Percentiles rank a stretch among this genome's conserved stretches.
Evolutionary conservation across 495 filamentous ascomycete species (phyloP).

Genomic region (Trichoderma erinaceum): DNA sequence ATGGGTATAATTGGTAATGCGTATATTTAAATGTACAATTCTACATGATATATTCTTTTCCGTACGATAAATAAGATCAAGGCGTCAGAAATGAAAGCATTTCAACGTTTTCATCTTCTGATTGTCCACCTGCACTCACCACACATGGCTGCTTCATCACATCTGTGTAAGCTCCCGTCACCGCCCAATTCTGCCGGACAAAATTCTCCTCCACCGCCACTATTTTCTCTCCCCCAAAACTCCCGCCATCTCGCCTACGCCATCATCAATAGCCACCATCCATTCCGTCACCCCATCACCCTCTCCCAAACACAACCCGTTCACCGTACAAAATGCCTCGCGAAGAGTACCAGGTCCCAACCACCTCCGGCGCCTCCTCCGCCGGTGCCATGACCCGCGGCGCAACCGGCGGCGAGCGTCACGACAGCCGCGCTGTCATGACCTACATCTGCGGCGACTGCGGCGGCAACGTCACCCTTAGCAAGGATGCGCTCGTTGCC

Average conservation of each 20-base stretch:
- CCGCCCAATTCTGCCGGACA: constrained; percentile 19
- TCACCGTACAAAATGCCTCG: constrained; percentile 43
- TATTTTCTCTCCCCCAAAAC: constrained; percentile 27
- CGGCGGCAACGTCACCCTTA: constrained; percentile 70
- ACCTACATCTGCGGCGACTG: constrained; percentile 93
- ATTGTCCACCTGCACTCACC: neutral
- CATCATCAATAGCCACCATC: constrained; percentile 7
- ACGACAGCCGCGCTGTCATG: constrained; percentile 43
- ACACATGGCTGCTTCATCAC: neutral
- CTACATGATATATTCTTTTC: no score
- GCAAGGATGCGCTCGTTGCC: constrained; percentile 79
- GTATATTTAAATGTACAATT: no score
- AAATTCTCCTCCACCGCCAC: constrained; percentile 31
- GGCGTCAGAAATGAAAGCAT: no score
- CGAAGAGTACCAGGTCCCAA: constrained; percentile 56
- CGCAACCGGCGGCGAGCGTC: constrained; percentile 20
- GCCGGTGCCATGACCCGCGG: constrained; percentile 15
- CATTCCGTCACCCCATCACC: neutral
- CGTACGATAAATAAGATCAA: no score
- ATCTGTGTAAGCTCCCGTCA: neutral
- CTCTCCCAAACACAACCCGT: neutral
- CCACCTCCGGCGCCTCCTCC: constrained; percentile 29
- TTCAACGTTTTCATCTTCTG: no score
- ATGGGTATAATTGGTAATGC: no score
- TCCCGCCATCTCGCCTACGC: constrained; percentile 15